Conservation (phyloP, 345 rosid genomes). For the Barbarea vulgaris region DNA sequence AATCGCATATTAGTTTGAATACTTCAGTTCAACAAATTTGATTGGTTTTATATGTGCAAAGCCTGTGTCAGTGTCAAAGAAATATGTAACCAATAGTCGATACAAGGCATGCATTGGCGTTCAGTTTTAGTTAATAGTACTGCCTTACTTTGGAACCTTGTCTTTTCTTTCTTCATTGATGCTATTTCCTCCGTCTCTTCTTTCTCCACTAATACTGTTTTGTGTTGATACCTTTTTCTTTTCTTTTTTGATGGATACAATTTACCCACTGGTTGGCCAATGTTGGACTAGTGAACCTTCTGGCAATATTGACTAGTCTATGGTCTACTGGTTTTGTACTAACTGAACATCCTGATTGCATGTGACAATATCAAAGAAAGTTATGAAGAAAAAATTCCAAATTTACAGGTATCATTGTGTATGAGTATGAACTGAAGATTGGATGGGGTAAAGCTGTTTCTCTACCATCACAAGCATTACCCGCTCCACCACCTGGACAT, state of each 20-base stretch:
- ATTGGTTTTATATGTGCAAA: conserved; percentile 3
- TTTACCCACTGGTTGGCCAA: conserved; percentile 9
- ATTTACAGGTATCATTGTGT: conserved; percentile 82
- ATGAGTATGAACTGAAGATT: conserved; percentile 93
- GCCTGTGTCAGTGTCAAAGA: not conserved
- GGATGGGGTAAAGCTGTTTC: conserved; percentile 99
- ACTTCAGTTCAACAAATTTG: not conserved
- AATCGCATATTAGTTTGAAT: conserved; percentile 3
- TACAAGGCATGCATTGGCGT: not conserved
- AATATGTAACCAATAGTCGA: not conserved
- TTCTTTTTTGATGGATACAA: not conserved
- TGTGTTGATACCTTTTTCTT: conserved; percentile 11
- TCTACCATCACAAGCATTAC: conserved; percentile 97
- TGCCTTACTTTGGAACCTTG: not conserved
- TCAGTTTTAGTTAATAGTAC: conserved; percentile 8
- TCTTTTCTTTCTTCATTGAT: not conserved
- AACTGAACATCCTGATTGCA: conserved; percentile 12
- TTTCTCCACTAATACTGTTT: not conserved
- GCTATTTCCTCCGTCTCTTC: not conserved
- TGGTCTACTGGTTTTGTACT: conserved; percentile 10
- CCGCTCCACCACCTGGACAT: conserved; percentile 99
- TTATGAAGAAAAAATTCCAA: not conserved
- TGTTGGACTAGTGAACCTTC: conserved; percentile 9
- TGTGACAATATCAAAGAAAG: conserved; percentile 22
- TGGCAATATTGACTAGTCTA: conserved; percentile 20